Percentiles rank a stretch among this genome's conserved stretches.
Evolutionary conservation across 1,284 basidiomycete species (phyloP).

Genomic region (Megacollybia platyphylla): DNA sequence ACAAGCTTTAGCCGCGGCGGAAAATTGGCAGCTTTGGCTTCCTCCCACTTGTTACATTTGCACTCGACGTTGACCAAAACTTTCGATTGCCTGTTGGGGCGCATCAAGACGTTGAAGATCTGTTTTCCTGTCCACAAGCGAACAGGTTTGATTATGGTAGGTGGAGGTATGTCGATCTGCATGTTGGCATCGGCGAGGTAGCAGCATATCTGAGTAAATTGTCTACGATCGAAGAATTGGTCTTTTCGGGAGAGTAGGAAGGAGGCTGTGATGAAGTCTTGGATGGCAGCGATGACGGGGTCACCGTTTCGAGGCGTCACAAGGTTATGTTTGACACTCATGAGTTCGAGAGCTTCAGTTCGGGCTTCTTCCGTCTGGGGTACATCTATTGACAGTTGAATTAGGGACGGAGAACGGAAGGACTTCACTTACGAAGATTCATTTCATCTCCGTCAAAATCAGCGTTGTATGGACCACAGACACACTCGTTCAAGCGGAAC

Average conservation of each 20-base stretch:
- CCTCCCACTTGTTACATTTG: conserved; percentile 90
- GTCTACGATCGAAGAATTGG: conserved; percentile 85
- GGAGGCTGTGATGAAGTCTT: conserved; percentile 97
- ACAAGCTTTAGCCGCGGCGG: conserved; percentile 43
- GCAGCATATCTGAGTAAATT: conserved; percentile 95
- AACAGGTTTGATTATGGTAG: conserved; percentile 88
- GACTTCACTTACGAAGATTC: conserved; percentile 75
- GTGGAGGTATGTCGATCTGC: conserved; percentile 93
- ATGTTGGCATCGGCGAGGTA: conserved; percentile 88
- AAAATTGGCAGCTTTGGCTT: conserved; percentile 58
- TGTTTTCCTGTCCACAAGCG: conserved; percentile 98
- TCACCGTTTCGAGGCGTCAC: conserved; percentile 96
- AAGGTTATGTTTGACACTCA: conserved; percentile 96
- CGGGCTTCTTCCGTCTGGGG: conserved; percentile 98
- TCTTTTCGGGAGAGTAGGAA: conserved; percentile 92
- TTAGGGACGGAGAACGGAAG: neutral
- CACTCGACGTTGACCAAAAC: conserved; percentile 93
- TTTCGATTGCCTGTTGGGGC: conserved; percentile 78
- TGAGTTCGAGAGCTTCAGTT: conserved; percentile 94
- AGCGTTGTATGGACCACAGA: conserved; percentile 98
- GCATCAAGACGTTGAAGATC: conserved; percentile 93
- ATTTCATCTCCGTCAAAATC: conserved; percentile 99
- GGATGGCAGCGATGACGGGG: conserved; percentile 97
- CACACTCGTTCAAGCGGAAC: conserved; percentile 97
- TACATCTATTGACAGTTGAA: conserved; percentile 52